Evolutionary conservation across 495 filamentous ascomycete genomes (phyloP).

Genomic region (Tuber calosporum): DNA sequence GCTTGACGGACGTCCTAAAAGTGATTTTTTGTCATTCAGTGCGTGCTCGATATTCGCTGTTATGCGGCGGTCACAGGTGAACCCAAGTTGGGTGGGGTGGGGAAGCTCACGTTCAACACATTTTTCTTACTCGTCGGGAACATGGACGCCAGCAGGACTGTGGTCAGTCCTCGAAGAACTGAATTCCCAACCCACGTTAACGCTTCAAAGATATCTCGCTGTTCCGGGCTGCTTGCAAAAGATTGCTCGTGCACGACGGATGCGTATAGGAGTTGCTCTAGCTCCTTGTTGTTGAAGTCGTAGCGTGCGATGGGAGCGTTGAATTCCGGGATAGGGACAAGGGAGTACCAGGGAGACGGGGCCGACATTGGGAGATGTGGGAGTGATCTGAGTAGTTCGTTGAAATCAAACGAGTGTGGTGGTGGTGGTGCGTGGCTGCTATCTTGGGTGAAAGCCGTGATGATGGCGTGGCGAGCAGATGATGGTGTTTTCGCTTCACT

Average conservation of each 20-base stretch:
- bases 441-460: background rate
- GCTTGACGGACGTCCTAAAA: conserved; percentile 30
- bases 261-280: conserved; percentile 30
- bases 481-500: background rate
- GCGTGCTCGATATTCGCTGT: background rate
- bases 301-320: conserved; percentile 8
- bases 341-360: conserved; percentile 20
- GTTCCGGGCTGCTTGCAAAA: conserved; percentile 7
- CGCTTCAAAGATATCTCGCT: conserved; percentile 13
- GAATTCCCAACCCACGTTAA: conserved; percentile 27
- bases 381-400: background rate
- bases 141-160: conserved; percentile 20
- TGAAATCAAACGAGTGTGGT: background rate
- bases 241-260: conserved; percentile 19
- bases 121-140: conserved; percentile 20
- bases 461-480: background rate
- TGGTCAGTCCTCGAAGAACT: conserved; percentile 25
- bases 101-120: conserved; percentile 18
- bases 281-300: conserved; percentile 26
- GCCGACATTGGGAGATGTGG: conserved; percentile 7
- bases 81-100: background rate
- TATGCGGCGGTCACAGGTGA: background rate
- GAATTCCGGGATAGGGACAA: conserved; percentile 20
- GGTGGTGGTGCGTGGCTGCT: background rate
- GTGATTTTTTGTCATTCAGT: background rate